Evolutionary conservation across 108 stramenopile genomes (phyloP).

Genomic region (Skeletonema grethae): DNA sequence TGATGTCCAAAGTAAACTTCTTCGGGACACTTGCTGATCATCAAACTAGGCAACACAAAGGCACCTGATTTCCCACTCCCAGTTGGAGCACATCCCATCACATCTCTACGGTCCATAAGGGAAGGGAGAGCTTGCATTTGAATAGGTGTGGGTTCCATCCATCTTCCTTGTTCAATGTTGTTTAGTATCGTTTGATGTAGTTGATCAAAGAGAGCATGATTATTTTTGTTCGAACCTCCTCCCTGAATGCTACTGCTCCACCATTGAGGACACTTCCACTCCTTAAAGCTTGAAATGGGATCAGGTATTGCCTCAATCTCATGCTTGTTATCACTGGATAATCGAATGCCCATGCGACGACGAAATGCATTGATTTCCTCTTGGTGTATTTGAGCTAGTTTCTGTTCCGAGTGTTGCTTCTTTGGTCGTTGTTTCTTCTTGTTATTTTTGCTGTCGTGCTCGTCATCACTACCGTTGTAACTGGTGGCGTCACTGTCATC

Average conservation of each 20-base stretch:
- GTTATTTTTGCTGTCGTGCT: slow-evolving; percentile 3
- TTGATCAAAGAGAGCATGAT: slow-evolving; percentile 40
- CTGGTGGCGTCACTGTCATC: slow-evolving; percentile 11
- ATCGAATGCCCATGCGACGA: slow-evolving; percentile 70
- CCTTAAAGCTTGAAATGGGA: slow-evolving; percentile 77
- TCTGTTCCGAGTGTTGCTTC: slow-evolving; percentile 69
- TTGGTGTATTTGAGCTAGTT: slow-evolving; percentile 64
- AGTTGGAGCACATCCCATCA: slow-evolving; percentile 88
- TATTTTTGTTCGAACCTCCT: background rate
- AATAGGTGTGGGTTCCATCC: slow-evolving; percentile 94
- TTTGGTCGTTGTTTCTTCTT: slow-evolving; percentile 56
- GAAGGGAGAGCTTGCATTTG: slow-evolving; percentile 93
- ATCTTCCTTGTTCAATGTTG: slow-evolving; percentile 89
- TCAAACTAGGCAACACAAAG: slow-evolving; percentile 90
- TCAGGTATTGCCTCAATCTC: slow-evolving; percentile 71
- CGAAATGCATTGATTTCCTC: slow-evolving; percentile 90
- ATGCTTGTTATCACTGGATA: slow-evolving; percentile 62
- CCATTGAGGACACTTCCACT: slow-evolving; percentile 69
- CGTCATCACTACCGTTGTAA: slow-evolving; percentile 13
- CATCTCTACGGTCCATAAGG: slow-evolving; percentile 75
- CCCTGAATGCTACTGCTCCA: slow-evolving; percentile 40
- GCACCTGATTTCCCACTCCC: slow-evolving; percentile 89
- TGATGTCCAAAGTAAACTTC: slow-evolving; percentile 55
- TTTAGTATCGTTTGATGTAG: slow-evolving; percentile 52
- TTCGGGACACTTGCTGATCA: slow-evolving; percentile 72